A percentile compares a stretch with the other conserved stretches of the same genome.
phyloP scores from a whole-genome alignment of 805 yeast species.

The Candida loeiensis region DNA sequence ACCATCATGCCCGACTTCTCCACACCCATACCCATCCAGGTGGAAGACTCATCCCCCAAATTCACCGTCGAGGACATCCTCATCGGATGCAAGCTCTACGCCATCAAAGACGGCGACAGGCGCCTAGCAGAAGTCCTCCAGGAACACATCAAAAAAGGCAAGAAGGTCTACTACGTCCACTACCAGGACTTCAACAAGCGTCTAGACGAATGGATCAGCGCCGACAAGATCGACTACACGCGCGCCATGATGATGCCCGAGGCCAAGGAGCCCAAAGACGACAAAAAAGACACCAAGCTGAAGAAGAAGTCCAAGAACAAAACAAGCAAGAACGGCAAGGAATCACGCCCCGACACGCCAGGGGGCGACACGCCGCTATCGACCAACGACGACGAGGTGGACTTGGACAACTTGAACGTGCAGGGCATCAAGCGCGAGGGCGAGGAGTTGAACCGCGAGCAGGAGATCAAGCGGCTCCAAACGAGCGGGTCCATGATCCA shows the following conservation, averaged over 20 bases:
- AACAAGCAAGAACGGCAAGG: conserved; percentile 17
- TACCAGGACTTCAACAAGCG: conserved; percentile 93
- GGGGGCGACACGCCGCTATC: conserved; percentile 20
- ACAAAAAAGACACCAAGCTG: conserved; percentile 30
- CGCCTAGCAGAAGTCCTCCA: conserved; percentile 85
- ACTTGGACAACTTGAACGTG: conserved; percentile 77
- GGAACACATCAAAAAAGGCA: conserved; percentile 68
- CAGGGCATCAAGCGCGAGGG: conserved; percentile 69
- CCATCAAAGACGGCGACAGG: conserved; percentile 73
- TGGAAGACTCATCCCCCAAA: conserved; percentile 1
- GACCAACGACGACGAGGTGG: conserved; percentile 65
- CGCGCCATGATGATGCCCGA: conserved; percentile 71
- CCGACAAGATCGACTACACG: conserved; percentile 67
- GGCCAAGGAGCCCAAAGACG: conserved; percentile 46
- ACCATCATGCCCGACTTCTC: too few relatives aligned
- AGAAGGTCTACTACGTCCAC: conserved; percentile 84
- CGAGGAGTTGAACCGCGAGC: conserved; percentile 79
- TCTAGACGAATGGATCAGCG: conserved; percentile 89
- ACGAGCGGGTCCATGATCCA: conserved; percentile 98
- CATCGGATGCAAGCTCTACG: conserved; percentile 80
- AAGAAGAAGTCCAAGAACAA: conserved; percentile 20
- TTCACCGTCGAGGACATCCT: conserved; percentile 48
- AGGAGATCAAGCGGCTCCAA: conserved; percentile 85
- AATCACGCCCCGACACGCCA: conserved; percentile 19
- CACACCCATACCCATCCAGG: conserved; percentile 5